Conservation (phyloP, 2,329 filamentous ascomycete species). For the Leptographium wingfieldii region DNA sequence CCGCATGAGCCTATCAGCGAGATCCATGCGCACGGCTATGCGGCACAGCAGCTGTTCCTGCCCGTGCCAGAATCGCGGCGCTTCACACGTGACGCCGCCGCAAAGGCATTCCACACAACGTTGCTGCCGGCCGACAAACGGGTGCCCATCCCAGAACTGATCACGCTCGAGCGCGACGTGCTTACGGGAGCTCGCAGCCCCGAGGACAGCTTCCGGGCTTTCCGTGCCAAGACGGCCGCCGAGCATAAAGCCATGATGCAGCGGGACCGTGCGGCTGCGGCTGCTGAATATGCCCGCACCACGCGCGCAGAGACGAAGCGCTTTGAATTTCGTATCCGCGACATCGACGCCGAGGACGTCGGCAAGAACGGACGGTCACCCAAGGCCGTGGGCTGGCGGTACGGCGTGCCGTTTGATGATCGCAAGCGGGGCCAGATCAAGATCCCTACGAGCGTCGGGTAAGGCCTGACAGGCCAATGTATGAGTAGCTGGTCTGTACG, state of each 20-base stretch:
- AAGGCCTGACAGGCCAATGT: neutral
- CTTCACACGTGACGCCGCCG: slow-evolving; percentile 53
- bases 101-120: slow-evolving; percentile 47
- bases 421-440: slow-evolving; percentile 52
- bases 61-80: slow-evolving; percentile 50
- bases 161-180: slow-evolving; percentile 39
- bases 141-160: slow-evolving; percentile 50
- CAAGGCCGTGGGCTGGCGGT: slow-evolving; percentile 46
- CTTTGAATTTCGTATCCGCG: slow-evolving; percentile 51
- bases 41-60: slow-evolving; percentile 52
- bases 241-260: slow-evolving; percentile 3
- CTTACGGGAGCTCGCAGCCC: slow-evolving; percentile 21
- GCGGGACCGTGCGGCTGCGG: slow-evolving; percentile 20
- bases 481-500: neutral
- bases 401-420: slow-evolving; percentile 51
- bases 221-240: slow-evolving; percentile 22
- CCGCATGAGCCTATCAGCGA: slow-evolving; percentile 52
- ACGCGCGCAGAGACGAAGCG: slow-evolving; percentile 31
- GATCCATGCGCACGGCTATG: slow-evolving; percentile 47
- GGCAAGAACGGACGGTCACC: slow-evolving; percentile 40
- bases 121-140: slow-evolving; percentile 49
- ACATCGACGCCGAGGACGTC: slow-evolving; percentile 43
- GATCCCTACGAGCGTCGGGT: slow-evolving; percentile 49
- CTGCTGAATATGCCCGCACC: slow-evolving; percentile 26
- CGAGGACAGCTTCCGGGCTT: slow-evolving; percentile 1